phyloP scores from a whole-genome alignment of 192 early-diverging fungal species.

The Backusella tarrabulga region DNA sequence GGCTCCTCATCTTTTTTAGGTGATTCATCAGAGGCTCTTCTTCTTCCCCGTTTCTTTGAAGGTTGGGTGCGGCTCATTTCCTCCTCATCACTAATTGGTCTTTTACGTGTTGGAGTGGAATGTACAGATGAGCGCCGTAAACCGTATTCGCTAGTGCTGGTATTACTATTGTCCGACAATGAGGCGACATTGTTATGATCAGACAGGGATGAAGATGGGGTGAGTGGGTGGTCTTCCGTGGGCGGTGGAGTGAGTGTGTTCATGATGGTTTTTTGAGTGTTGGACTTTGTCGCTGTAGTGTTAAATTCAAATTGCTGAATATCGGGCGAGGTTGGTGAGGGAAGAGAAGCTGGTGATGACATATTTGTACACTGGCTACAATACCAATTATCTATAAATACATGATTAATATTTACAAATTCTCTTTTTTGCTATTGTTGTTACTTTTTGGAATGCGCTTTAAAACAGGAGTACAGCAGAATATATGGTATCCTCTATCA shows the following conservation, averaged over 20 bases:
- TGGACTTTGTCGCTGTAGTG: not conserved
- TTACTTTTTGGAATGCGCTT: slow-evolving; percentile 42
- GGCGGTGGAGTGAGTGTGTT: not conserved
- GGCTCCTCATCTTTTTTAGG: too few species aligned
- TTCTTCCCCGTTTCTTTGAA: too few species aligned
- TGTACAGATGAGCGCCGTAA: slow-evolving; percentile 19
- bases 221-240: not conserved
- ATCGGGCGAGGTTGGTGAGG: not conserved
- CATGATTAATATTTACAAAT: not conserved
- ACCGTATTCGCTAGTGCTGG: slow-evolving; percentile 15
- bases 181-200: not conserved
- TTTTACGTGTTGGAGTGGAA: not conserved
- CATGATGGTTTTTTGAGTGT: too few species aligned
- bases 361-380: slow-evolving; percentile 36
- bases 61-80: too few species aligned
- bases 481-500: slow-evolving; percentile 47
- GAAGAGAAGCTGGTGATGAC: slow-evolving; percentile 15
- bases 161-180: not conserved
- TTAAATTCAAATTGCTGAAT: not conserved
- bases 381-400: slow-evolving; percentile 41
- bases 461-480: slow-evolving; percentile 42
- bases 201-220: too few species aligned
- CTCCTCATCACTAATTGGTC: too few species aligned
- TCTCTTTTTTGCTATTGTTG: slow-evolving; percentile 11
- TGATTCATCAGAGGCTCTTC: too few species aligned